Evolutionary conservation across 2,329 filamentous ascomycete species (phyloP).

Genomic region (Colletotrichum limetticola): DNA sequence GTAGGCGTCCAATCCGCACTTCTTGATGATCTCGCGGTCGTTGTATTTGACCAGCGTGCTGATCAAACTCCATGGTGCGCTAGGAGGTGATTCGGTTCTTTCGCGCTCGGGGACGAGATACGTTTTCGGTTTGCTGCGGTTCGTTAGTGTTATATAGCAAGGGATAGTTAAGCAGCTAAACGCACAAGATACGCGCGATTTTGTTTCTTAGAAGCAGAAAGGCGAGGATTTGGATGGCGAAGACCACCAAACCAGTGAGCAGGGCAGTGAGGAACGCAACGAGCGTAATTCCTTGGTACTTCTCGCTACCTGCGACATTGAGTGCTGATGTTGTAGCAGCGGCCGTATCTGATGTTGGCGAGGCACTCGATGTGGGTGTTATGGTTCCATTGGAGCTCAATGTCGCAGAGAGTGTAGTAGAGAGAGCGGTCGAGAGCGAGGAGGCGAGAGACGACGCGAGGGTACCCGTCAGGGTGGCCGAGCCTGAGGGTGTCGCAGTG

Average conservation of each 20-base stretch:
- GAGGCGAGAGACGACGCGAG: constrained; percentile 39
- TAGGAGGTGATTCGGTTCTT: constrained; percentile 79
- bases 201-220: constrained; percentile 84
- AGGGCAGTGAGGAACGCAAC: constrained; percentile 74
- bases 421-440: constrained; percentile 15
- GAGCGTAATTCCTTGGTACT: constrained; percentile 55
- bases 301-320: background rate
- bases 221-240: constrained; percentile 71
- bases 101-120: constrained; percentile 88
- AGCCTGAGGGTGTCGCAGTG: constrained; percentile 26
- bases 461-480: constrained; percentile 31
- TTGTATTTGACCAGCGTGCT: constrained; percentile 73
- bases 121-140: constrained; percentile 78
- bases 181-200: constrained; percentile 84
- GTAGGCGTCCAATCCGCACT: constrained; percentile 95
- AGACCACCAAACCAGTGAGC: constrained; percentile 70
- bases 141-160: constrained; percentile 30
- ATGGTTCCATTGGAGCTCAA: constrained; percentile 24
- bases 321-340: background rate
- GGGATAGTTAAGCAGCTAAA: constrained; percentile 33
- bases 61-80: constrained; percentile 61
- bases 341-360: background rate
- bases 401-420: constrained; percentile 10
- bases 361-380: background rate
- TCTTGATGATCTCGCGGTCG: constrained; percentile 88